Percentiles rank a stretch among this genome's conserved stretches.
Evolutionary conservation across 768 basidiomycete genomes (phyloP).

Genomic region (Ramaria rubella): DNA sequence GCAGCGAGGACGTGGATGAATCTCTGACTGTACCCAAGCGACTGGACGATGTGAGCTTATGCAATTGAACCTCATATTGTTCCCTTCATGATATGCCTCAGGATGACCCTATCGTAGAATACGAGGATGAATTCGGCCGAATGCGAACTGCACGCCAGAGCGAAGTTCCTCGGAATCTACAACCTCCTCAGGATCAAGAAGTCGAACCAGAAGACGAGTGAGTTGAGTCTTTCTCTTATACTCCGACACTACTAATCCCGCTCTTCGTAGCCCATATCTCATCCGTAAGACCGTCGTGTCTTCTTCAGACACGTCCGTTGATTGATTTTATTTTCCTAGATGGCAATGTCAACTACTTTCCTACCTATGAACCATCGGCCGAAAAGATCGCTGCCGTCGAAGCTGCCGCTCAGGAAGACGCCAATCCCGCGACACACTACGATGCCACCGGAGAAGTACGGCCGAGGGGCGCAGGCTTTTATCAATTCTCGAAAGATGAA

Average conservation of each 20-base stretch:
- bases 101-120: conserved; percentile 78
- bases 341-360: conserved; percentile 81
- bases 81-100: conserved; percentile 20
- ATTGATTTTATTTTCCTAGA: conserved; percentile 35
- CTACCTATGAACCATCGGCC: conserved; percentile 77
- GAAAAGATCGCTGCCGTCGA: conserved; percentile 74
- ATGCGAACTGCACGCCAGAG: conserved; percentile 59
- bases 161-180: conserved; percentile 66
- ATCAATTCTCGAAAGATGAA: conserved; percentile 85
- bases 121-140: conserved; percentile 85
- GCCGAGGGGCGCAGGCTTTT: conserved; percentile 84
- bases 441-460: conserved; percentile 79
- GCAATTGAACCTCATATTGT: neutral
- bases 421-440: conserved; percentile 73
- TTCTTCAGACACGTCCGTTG: neutral
- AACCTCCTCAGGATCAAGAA: conserved; percentile 39
- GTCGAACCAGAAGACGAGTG: conserved; percentile 54
- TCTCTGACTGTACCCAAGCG: conserved; percentile 56
- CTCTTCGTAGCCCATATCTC: conserved; percentile 40
- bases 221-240: conserved; percentile 18
- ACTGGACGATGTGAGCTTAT: conserved; percentile 25
- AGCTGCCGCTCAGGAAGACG: conserved; percentile 59
- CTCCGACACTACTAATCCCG: conserved; percentile 12
- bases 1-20: conserved; percentile 67
- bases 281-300: conserved; percentile 38